Evolutionary conservation across 345 rosid genomes (phyloP).

Genomic region (Acer saccharum): DNA sequence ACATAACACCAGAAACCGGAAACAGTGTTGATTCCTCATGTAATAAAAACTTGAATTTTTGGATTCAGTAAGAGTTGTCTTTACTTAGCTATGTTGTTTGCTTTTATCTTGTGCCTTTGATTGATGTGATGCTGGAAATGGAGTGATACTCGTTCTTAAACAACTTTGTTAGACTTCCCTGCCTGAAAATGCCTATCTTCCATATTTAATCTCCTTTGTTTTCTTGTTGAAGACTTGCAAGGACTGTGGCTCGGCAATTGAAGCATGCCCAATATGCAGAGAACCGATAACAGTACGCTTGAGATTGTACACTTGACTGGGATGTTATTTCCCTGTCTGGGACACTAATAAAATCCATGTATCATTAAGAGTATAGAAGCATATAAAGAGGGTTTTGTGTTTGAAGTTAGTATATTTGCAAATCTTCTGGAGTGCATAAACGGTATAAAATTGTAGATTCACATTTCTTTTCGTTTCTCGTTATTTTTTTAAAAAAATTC

Average conservation of each 20-base stretch:
- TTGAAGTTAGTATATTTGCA: background rate
- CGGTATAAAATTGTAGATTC: background rate
- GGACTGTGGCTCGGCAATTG: constrained; percentile 65
- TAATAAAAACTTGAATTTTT: background rate
- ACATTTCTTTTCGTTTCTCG: too few species aligned
- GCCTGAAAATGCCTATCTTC: background rate
- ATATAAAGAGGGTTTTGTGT: background rate
- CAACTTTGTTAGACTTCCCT: too few species aligned
- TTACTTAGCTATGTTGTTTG: too few species aligned
- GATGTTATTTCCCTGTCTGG: background rate
- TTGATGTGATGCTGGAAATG: too few species aligned
- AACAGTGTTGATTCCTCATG: background rate
- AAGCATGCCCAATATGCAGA: constrained; percentile 81
- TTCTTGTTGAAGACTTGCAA: constrained; percentile 67
- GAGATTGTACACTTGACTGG: constrained; percentile 54
- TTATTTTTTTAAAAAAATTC: too few species aligned
- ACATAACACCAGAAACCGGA: background rate
- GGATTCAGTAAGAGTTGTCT: too few species aligned
- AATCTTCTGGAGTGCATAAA: background rate
- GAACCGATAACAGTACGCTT: constrained; percentile 68
- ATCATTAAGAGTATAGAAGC: background rate
- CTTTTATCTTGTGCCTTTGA: too few species aligned
- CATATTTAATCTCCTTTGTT: background rate
- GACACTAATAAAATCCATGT: background rate
- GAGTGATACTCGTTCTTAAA: too few species aligned